phyloP scores from a whole-genome alignment of 202 grass and related monocot genomes.

The Panicum virgatum region DNA sequence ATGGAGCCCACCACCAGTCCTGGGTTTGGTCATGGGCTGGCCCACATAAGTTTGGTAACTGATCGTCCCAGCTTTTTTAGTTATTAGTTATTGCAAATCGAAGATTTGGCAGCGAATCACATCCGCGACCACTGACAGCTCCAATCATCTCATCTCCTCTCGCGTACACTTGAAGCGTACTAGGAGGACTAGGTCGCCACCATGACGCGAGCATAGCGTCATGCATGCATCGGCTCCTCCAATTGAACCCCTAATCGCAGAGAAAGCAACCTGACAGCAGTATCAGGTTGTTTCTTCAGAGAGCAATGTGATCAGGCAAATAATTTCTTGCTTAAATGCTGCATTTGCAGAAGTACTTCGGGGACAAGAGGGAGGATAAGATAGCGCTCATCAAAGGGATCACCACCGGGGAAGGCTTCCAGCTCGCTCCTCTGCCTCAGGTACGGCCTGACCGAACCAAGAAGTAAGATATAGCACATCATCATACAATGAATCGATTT shows the following conservation, averaged over 20 bases:
- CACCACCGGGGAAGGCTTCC: conserved; percentile 36
- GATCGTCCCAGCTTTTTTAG: too few relatives aligned
- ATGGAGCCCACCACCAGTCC: not conserved
- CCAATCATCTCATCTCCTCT: not conserved
- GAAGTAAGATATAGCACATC: too few relatives aligned
- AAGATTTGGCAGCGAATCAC: conserved; percentile 40
- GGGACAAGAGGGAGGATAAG: conserved; percentile 47
- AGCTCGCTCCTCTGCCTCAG: conserved; percentile 52
- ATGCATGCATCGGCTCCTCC: not conserved
- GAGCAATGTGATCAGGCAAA: not conserved
- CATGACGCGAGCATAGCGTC: not conserved
- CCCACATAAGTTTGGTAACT: not conserved
- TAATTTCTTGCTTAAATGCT: not conserved
- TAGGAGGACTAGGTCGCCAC: not conserved
- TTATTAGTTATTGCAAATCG: not conserved
- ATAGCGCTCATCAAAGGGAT: conserved; percentile 57
- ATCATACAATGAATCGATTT: not conserved
- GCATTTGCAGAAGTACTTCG: conserved; percentile 48
- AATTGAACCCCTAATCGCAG: too few relatives aligned
- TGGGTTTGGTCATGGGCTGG: not conserved
- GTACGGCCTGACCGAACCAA: not conserved
- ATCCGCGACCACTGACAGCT: not conserved
- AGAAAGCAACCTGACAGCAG: not conserved
- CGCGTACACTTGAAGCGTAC: not conserved
- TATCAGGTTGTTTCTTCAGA: too few relatives aligned